Percentiles rank a stretch among this genome's conserved stretches.
These are phyloP conservation scores for Polytrichum commune DNA, from an alignment of 225 moss, liverwort and hornwort genomes.

Conservation along the genomic window DNA sequence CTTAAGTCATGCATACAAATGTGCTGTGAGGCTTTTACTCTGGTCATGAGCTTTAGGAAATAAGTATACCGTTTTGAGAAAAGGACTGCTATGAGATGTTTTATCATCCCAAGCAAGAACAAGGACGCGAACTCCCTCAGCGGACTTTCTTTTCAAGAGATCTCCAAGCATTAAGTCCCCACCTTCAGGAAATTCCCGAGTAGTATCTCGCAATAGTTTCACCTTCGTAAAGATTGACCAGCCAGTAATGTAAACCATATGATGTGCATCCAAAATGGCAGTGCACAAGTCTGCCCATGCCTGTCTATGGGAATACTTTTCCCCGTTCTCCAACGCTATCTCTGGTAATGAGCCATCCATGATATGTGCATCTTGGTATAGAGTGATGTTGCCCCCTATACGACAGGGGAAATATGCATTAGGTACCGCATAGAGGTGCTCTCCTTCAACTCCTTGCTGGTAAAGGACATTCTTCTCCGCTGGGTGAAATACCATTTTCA, in stretches of 20 bases:
- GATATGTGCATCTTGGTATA: slow-evolving; percentile 88
- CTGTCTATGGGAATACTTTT: slow-evolving; percentile 51
- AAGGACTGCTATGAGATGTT: slow-evolving; percentile 68
- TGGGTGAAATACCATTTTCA: slow-evolving; percentile 52
- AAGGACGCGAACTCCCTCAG: slow-evolving; percentile 86
- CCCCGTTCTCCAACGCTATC: slow-evolving; percentile 57
- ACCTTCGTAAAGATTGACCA: slow-evolving; percentile 79
- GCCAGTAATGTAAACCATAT: slow-evolving; percentile 83
- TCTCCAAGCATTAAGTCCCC: slow-evolving; percentile 67
- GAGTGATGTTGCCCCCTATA: slow-evolving; percentile 51
- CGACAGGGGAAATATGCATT: slow-evolving; percentile 76
- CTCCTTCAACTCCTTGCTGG: slow-evolving; percentile 41
- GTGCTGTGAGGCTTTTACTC: neutral
- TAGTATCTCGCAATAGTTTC: slow-evolving; percentile 56
- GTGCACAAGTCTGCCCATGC: slow-evolving; percentile 87
- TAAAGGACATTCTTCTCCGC: slow-evolving; percentile 53
- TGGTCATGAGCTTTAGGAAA: neutral
- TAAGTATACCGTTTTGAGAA: slow-evolving; percentile 53
- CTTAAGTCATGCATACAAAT: too few relatives aligned
- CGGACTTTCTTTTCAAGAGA: slow-evolving; percentile 76
- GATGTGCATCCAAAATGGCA: slow-evolving; percentile 78
- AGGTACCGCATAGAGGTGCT: slow-evolving; percentile 46
- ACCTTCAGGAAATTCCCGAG: slow-evolving; percentile 53
- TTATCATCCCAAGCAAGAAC: slow-evolving; percentile 91
- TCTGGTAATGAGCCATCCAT: slow-evolving; percentile 69